A percentile compares a stretch with the other conserved stretches of the same genome.
Evolutionary conservation across 352 stramenopile genomes (phyloP).

Genomic region (Pythium aquatile): DNA sequence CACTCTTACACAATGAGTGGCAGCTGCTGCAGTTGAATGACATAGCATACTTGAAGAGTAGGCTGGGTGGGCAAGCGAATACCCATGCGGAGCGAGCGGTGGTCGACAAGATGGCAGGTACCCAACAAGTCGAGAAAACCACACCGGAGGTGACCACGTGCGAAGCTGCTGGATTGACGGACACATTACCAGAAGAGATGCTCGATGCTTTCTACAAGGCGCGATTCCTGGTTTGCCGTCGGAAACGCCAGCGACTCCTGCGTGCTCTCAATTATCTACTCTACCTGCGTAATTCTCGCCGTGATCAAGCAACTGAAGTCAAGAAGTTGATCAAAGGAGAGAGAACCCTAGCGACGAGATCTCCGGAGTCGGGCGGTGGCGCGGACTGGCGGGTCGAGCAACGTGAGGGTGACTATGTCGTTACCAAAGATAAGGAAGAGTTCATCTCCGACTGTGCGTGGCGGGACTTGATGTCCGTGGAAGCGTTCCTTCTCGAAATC

Average conservation of each 20-base stretch:
- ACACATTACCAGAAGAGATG: background rate
- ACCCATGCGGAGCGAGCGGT: conserved; percentile 39
- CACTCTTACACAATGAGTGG: conserved; percentile 12
- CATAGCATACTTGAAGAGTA: conserved; percentile 30
- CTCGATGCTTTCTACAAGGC: conserved; percentile 19
- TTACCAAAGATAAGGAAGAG: conserved; percentile 17
- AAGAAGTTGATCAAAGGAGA: background rate
- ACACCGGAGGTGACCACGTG: background rate
- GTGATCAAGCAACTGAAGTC: background rate
- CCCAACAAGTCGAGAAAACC: background rate
- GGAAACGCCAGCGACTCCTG: conserved; percentile 37
- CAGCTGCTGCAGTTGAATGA: conserved; percentile 27
- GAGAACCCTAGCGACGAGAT: background rate
- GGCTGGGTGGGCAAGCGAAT: conserved; percentile 36
- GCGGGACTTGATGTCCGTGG: conserved; percentile 39
- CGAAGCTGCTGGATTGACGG: background rate
- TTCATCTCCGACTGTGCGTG: conserved; percentile 41
- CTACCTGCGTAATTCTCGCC: conserved; percentile 29
- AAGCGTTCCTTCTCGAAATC: conserved; percentile 43
- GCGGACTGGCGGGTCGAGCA: conserved; percentile 1
- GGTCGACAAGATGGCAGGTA: conserved; percentile 15
- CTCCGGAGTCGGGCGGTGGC: background rate
- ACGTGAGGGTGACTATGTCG: background rate
- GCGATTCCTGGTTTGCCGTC: conserved; percentile 38
- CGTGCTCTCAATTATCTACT: conserved; percentile 54